Evolutionary conservation across 306 rosid genomes (phyloP).

Genomic region (Glycyrrhiza uralensis): DNA sequence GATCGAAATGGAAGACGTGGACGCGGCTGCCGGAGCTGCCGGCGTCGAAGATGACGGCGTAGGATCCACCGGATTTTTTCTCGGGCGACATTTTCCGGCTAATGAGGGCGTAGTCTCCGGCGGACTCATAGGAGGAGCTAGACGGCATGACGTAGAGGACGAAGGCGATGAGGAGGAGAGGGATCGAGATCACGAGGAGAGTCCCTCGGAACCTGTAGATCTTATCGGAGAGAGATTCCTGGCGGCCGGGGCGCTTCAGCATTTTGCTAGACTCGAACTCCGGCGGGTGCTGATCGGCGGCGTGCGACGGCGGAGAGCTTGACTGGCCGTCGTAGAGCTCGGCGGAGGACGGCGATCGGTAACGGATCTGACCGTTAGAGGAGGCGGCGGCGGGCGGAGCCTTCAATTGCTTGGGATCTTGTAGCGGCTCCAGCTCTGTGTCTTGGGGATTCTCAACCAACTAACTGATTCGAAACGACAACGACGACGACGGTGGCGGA

Average conservation of each 20-base stretch:
- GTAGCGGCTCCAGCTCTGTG: conserved; percentile 82
- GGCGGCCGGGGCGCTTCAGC: conserved; percentile 72
- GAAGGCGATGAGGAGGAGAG: conserved; percentile 62
- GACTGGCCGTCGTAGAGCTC: conserved; percentile 72
- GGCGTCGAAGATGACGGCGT: conserved; percentile 89
- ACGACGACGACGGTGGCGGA: neutral
- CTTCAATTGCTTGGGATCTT: conserved; percentile 72
- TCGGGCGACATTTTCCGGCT: conserved; percentile 59
- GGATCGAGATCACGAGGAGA: conserved; percentile 60
- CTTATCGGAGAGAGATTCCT: conserved; percentile 73
- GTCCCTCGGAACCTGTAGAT: conserved; percentile 72
- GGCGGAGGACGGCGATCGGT: conserved; percentile 89
- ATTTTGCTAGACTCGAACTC: conserved; percentile 65
- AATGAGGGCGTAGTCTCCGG: conserved; percentile 41
- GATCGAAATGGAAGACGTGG: conserved; percentile 82
- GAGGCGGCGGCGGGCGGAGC: conserved; percentile 55
- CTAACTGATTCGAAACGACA: too few species aligned
- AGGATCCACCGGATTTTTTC: conserved; percentile 38
- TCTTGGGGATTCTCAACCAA: conserved; percentile 22
- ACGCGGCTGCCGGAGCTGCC: conserved; percentile 99
- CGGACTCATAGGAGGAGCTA: conserved; percentile 25
- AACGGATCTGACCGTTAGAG: conserved; percentile 94
- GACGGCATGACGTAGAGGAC: conserved; percentile 71
- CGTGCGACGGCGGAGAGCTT: conserved; percentile 52
- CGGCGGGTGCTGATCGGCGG: conserved; percentile 44